phyloP scores from a whole-genome alignment of 192 early-diverging fungal genomes.

The Gonapodya prolifera region DNA sequence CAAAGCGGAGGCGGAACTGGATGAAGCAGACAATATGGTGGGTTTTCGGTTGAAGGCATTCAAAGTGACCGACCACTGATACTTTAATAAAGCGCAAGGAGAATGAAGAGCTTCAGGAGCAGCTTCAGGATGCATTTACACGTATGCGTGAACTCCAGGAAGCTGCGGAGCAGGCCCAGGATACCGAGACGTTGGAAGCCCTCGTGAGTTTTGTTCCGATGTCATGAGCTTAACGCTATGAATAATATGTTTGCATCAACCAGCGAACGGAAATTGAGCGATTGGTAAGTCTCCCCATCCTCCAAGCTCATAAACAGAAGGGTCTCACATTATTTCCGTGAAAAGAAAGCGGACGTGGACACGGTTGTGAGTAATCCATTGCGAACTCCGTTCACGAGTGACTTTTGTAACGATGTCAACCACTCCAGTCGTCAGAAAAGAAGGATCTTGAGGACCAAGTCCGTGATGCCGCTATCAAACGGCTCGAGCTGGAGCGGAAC shows the following conservation, averaged over 20 bases:
- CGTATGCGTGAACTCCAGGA: background rate
- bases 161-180: background rate
- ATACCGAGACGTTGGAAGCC: background rate
- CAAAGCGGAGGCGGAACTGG: background rate
- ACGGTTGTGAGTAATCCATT: too few relatives aligned
- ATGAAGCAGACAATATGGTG: background rate
- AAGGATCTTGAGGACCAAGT: background rate
- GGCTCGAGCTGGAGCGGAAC: background rate
- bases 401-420: too few relatives aligned
- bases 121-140: background rate
- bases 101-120: background rate
- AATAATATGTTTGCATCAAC: background rate
- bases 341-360: too few relatives aligned
- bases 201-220: background rate
- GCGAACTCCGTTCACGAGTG: too few relatives aligned
- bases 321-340: too few relatives aligned
- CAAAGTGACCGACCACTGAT: background rate
- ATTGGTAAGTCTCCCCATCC: background rate
- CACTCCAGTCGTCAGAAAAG: background rate
- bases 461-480: background rate
- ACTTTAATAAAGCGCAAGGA: background rate
- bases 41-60: background rate
- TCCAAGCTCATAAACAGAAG: too few relatives aligned
- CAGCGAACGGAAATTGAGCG: background rate
- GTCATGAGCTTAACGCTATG: too few relatives aligned